phyloP scores from a whole-genome alignment of 2,329 filamentous ascomycete genomes.

The Hypoxylon sp. region DNA sequence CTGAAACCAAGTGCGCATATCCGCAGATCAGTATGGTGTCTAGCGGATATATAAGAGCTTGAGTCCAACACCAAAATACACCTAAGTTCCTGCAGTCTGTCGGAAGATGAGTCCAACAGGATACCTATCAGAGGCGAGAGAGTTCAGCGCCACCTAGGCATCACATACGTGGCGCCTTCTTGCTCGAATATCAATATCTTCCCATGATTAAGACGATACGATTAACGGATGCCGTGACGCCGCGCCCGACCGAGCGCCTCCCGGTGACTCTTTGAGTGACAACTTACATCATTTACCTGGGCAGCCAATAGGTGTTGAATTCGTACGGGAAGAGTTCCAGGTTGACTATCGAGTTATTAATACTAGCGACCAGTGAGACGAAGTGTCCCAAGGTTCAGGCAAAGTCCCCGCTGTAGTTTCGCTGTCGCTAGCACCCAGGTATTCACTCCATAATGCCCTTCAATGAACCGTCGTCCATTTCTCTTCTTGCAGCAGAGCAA shows the following conservation, averaged over 20 bases:
- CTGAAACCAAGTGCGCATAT: slow-evolving; percentile 7
- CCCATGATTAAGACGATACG: slow-evolving; percentile 40
- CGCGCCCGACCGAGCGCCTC: slow-evolving; percentile 41
- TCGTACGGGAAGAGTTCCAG: neutral
- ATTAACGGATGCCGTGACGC: slow-evolving; percentile 40
- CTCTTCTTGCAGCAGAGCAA: neutral
- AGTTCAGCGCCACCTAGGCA: slow-evolving; percentile 40
- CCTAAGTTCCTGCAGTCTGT: slow-evolving; percentile 47
- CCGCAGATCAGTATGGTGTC: slow-evolving; percentile 1
- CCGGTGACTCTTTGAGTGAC: slow-evolving; percentile 40
- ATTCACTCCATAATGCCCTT: neutral
- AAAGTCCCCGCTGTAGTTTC: neutral
- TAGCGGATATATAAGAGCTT: slow-evolving; percentile 3
- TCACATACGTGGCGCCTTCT: slow-evolving; percentile 40
- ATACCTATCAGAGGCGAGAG: slow-evolving; percentile 41
- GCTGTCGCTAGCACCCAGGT: neutral
- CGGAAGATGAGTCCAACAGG: slow-evolving; percentile 40
- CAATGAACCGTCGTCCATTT: neutral
- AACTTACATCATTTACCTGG: slow-evolving; percentile 26
- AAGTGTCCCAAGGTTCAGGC: slow-evolving; percentile 6
- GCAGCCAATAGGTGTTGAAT: neutral
- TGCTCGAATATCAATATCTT: slow-evolving; percentile 40
- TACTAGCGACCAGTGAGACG: neutral
- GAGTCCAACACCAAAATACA: slow-evolving; percentile 25
- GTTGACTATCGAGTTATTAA: slow-evolving; percentile 23